Evolutionary conservation across 768 basidiomycete genomes (phyloP), one percentile per base, ranked within the genome.

Genomic region (Psilocybe sp.): DNA sequence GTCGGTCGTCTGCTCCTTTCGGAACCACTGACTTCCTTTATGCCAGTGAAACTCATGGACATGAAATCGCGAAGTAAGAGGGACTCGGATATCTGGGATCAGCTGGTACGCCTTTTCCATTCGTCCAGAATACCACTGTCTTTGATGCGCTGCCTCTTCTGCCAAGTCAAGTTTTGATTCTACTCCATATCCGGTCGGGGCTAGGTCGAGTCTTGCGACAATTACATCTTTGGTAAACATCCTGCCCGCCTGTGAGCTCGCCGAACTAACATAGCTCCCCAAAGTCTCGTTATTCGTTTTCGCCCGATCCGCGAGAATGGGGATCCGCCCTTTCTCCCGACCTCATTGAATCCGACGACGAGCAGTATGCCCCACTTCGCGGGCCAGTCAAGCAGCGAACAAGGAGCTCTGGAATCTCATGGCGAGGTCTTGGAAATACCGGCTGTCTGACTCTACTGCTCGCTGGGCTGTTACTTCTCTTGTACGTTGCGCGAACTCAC

Each of bases 381-480:
- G 20, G 42, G 1, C 39, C 18, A 7, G 23, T 28, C 15, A 47
- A 45, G 18, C 18, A 28, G 32, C 47, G 12, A 48, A 39, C 23
- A 39, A 45, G 16, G 35, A 28, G 38, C 34, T 37, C 20, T 71
- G 76, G 66, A 37, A 74, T 84, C 50, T 80, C 81, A 9, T 58
- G 71, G 4, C 75, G 90, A 55, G 92, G 92, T 0, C 72, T 82
- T 66, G 70, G 77, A 15, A 93, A 94, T 65, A 48, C 77, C 67
- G 50, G 83, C 13, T 85, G 82, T 53, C 66, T 88, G 4, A 55
- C 75, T 12, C 44, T 79, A 12, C 65, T 82, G 6, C 41, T 65
- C 28, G 50, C 58, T 9, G 74, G 73, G 12, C 62, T 81, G 23
- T 52, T 86, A n/a, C 68, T 73, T 0, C 69, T 86, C 39, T 89